Percentiles rank a stretch among this genome's conserved stretches.
These are phyloP conservation scores for Pseudocercospora ulei DNA, from an alignment of 2,329 filamentous ascomycete species.

Conservation along the genomic window DNA sequence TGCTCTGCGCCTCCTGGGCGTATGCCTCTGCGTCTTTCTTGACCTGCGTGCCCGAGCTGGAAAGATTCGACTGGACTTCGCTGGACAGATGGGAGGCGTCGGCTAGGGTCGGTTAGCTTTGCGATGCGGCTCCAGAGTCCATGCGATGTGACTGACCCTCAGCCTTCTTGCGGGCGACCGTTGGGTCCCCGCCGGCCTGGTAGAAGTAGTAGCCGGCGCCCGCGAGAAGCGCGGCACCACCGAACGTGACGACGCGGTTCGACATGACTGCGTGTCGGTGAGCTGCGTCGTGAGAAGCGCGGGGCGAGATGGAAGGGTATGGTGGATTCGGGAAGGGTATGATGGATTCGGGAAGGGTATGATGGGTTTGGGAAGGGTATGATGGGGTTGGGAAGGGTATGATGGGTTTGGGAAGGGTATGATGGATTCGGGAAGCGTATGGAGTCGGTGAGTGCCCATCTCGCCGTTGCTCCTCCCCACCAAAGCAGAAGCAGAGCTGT, in stretches of 20 bases:
- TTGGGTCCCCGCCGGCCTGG: constrained; percentile 67
- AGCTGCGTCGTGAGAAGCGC: constrained; percentile 5
- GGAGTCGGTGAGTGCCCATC: too few species aligned
- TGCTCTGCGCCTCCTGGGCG: constrained; percentile 48
- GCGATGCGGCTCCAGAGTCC: too few species aligned
- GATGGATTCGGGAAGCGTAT: too few species aligned
- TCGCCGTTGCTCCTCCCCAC: too few species aligned
- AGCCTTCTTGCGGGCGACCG: constrained; percentile 73
- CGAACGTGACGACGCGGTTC: constrained; percentile 20
- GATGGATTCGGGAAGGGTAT: too few species aligned
- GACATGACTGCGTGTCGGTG: constrained; percentile 21
- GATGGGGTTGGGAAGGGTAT: too few species aligned
- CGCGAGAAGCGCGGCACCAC: constrained; percentile 52
- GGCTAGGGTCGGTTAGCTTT: constrained; percentile 44
- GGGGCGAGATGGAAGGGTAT: neutral
- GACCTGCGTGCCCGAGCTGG: constrained; percentile 52
- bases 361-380: too few species aligned
- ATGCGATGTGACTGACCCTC: constrained; percentile 54
- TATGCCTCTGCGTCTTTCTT: constrained; percentile 48
- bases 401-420: too few species aligned
- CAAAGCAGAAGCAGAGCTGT: too few species aligned
- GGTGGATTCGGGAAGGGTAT: neutral
- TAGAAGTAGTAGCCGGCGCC: constrained; percentile 87
- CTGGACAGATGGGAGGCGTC: constrained; percentile 62
- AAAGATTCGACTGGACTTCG: constrained; percentile 56